Percentiles rank a stretch among this genome's conserved stretches.
Evolutionary conservation across 2,329 filamentous ascomycete species (phyloP).

Genomic region (Chalaropsis thielavioides): DNA sequence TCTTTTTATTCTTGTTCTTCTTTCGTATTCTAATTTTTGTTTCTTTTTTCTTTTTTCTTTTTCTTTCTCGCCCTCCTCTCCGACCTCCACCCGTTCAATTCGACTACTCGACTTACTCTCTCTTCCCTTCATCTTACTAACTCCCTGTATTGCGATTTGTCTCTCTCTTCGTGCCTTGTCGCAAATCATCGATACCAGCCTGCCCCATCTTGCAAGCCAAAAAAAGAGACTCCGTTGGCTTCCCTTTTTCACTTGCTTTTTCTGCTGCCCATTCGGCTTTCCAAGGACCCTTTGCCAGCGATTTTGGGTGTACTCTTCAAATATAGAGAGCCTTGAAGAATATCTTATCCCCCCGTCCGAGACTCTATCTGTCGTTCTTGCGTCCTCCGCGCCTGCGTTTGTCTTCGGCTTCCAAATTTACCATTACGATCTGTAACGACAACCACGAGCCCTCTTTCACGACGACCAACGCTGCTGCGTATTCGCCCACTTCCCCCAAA

Average conservation of each 20-base stretch:
- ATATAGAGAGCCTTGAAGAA: background rate
- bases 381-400: background rate
- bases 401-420: background rate
- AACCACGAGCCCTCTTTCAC: background rate
- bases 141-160: conserved; percentile 8
- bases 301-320: background rate
- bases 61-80: background rate
- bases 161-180: background rate
- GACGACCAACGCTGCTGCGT: background rate
- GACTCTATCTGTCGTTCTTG: background rate
- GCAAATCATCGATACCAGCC: background rate
- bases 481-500: background rate
- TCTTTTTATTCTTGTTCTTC: background rate
- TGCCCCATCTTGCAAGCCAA: background rate
- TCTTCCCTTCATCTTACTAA: background rate
- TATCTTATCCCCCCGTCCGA: conserved; percentile 6
- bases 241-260: background rate
- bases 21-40: background rate
- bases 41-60: background rate
- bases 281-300: background rate
- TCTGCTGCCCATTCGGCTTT: background rate
- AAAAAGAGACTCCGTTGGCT: background rate
- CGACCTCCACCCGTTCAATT: background rate
- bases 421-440: conserved; percentile 5
- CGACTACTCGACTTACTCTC: background rate